Base-by-base conservation (phyloP, 1,139 yeast genomes). In the Nakaseomyces delphensis region DNA sequence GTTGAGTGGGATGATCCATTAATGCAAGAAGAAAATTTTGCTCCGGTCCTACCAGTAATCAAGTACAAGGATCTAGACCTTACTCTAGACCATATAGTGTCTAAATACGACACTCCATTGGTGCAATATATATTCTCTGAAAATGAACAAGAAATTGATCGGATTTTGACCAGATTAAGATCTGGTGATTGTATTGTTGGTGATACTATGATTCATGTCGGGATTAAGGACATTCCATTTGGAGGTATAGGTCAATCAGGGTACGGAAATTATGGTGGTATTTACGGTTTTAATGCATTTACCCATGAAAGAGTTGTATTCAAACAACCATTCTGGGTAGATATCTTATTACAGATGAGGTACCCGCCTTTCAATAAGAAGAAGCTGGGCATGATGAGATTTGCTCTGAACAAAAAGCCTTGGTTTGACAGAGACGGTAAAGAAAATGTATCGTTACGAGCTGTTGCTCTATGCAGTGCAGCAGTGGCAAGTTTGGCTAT, bases 171-270 rank as follows among this genome's bases (percentile, higher is more conserved):
- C 5, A 57, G 68, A 14, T 67, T 86, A 19, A 73, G 94, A 55
- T 80, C 94, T 0, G 97, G 97, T 20, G 86, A 76, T 9, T 68
- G 79, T 13, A 61, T 77, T 38, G 67, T 85, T 48, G 86, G 87
- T 57, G 96, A 89, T 50, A 72, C 79, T 1, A 46, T 86, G 44
- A 51, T 85, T 56, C 95, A 87, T 48, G 87, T 76, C 36, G 89
- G 76, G 0, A 70, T 84, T 45, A 52, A 70, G n/a, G 71, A 73
- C 45, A 76, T 86, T 5, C 97, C 97, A 24, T 89, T 91, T 64
- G 97, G 97, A 33, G 98, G 98, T 30, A 66, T 87, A 46, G 96
- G 97, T 15, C 62, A 65, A 24, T 84, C 95, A 0, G 98, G 98
- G 0, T 65, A 69, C 44, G 89, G 89, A 10, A 74, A 79, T 25